Base-by-base conservation (phyloP, 306 rosid genomes). In the Benincasa hispida region DNA sequence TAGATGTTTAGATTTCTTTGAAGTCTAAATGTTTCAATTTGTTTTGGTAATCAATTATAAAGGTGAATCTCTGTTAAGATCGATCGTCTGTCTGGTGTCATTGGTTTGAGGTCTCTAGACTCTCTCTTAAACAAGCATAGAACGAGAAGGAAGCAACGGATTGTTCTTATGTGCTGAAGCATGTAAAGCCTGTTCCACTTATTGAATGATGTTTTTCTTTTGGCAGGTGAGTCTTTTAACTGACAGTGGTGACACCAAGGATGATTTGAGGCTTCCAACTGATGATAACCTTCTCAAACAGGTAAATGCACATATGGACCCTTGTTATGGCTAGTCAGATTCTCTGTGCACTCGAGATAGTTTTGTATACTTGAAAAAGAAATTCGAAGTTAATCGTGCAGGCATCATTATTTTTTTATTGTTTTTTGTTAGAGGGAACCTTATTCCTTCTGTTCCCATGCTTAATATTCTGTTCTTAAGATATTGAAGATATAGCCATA, bases 251-350 rank as follows among this genome's bases (percentile, higher is more conserved):
- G 59, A 69, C 75, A 80, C 83, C 55, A 84, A 74, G 63, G 84
- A 80, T 50, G 84, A 84, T 35, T 32, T 84, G 69, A 84, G 77
- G 55, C 84, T 77, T 63, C 77, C 82, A 24, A 77, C 84, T 17
- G 86, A 80, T 65, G 84, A 83, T 0, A 28, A 1, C 22, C 72
- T 80, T 67, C 86, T 80, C 54, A 10, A 59, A 6, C 87, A 74
- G 87, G 82, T 80, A 72, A 30, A 76, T 50, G 3, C 75, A 67
- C 56, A 57, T 7, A 30, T 51, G 48, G 9, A 72, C 60, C 15
- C 51, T 34, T 54, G 0, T 6, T 2, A 28, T 5, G 72, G 47
- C 61, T 18, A 11, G 13, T n/a, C 10, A 22, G 45, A 67, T 67
- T 67, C 73, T 65, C 47, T 7, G 12, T 54, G 34, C 66, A 54